Conservation (phyloP, 129 eudicot species). For the Deinandra increscens region DNA sequence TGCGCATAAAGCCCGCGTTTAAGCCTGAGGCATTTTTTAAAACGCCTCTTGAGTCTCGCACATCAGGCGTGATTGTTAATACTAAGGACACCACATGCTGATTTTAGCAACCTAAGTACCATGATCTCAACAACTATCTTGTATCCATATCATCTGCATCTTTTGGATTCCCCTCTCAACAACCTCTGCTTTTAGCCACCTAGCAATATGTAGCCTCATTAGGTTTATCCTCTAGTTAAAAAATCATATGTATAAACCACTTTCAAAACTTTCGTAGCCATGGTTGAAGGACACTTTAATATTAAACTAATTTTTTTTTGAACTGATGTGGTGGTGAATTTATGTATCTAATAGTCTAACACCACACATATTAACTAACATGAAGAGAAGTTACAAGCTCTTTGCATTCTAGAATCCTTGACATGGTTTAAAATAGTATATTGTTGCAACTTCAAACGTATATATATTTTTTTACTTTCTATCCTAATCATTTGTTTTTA, state of each 20-base stretch:
- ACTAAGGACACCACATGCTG: too few species aligned
- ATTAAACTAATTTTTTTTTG: not conserved
- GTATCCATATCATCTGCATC: too few species aligned
- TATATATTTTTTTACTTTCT: not conserved
- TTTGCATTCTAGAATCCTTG: not conserved
- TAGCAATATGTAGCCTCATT: too few species aligned
- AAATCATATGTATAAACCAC: not conserved
- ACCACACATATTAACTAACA: slow-evolving; percentile 5
- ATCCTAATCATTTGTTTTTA: slow-evolving; percentile 35
- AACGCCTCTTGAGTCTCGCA: too few species aligned
- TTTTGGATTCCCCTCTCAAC: too few species aligned
- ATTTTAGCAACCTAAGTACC: too few species aligned
- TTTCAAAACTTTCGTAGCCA: not conserved
- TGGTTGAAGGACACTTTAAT: not conserved
- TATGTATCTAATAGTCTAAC: not conserved
- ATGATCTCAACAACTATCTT: too few species aligned
- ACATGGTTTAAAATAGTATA: not conserved
- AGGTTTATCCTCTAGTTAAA: not conserved
- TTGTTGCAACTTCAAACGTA: not conserved
- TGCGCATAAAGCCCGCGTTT: too few species aligned
- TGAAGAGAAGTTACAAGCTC: not conserved
- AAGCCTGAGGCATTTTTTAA: too few species aligned
- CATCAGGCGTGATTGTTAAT: too few species aligned
- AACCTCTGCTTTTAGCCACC: too few species aligned
- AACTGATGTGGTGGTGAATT: not conserved